phyloP scores from a whole-genome alignment of 768 basidiomycete species.

The Boletellus ananas region DNA sequence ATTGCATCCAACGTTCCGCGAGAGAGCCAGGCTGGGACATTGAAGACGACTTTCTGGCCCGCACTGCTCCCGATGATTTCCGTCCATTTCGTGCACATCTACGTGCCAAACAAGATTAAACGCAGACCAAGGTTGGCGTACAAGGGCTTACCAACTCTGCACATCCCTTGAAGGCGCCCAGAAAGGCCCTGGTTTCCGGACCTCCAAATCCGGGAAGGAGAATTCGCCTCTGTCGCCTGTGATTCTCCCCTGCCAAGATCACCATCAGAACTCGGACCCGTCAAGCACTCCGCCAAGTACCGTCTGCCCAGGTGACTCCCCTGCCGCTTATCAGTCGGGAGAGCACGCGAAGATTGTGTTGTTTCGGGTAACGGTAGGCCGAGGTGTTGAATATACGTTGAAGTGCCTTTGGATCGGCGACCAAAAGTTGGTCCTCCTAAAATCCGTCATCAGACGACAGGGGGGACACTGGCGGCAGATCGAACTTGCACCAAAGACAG shows the following conservation, averaged over 20 bases:
- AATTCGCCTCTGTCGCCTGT: constrained; percentile 51
- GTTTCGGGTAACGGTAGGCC: constrained; percentile 40
- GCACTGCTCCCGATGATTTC: constrained; percentile 12
- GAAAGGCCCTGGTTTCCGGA: constrained; percentile 48
- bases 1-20: constrained; percentile 49
- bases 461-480: not conserved
- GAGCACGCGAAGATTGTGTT: constrained; percentile 17
- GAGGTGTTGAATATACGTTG: constrained; percentile 36
- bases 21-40: constrained; percentile 32
- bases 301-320: constrained; percentile 40
- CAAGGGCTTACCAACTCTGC: constrained; percentile 19
- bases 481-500: constrained; percentile 23
- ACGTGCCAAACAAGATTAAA: not conserved
- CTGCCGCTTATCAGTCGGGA: constrained; percentile 24
- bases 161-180: constrained; percentile 44
- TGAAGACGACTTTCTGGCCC: constrained; percentile 15
- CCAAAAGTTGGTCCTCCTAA: constrained; percentile 42
- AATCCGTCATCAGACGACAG: constrained; percentile 6
- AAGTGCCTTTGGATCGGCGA: constrained; percentile 47
- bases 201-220: constrained; percentile 55
- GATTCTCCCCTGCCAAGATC: constrained; percentile 33
- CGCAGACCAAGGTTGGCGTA: not conserved
- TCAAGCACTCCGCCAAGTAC: constrained; percentile 15
- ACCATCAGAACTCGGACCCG: constrained; percentile 12
- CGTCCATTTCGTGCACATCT: constrained; percentile 27